phyloP scores from a whole-genome alignment of 345 rosid species.

The Sonneratia caseolaris region DNA sequence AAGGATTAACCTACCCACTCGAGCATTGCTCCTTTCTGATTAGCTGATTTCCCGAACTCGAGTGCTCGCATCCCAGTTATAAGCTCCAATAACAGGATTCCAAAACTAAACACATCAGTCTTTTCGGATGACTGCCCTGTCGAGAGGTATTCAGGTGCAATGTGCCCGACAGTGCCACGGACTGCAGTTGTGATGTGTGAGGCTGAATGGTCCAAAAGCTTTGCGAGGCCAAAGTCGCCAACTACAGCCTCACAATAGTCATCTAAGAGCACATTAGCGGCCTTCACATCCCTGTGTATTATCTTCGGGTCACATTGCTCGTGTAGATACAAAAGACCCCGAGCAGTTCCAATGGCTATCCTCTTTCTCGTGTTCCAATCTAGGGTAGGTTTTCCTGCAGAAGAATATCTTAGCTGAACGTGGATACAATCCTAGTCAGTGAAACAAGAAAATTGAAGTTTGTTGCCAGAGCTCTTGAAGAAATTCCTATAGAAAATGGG shows the following conservation, averaged over 20 bases:
- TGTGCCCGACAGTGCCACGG: constrained; percentile 91
- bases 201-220: constrained; percentile 81
- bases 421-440: neutral
- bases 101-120: constrained; percentile 92
- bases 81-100: constrained; percentile 82
- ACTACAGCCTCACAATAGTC: constrained; percentile 79
- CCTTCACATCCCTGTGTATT: constrained; percentile 89
- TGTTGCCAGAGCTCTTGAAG: neutral
- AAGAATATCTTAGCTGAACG: neutral
- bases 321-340: constrained; percentile 83
- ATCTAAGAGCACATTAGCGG: constrained; percentile 81
- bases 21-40: constrained; percentile 89
- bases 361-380: constrained; percentile 87
- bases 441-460: neutral
- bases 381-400: constrained; percentile 60
- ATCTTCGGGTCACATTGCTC: constrained; percentile 96
- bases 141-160: constrained; percentile 90
- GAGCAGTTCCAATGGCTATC: constrained; percentile 84
- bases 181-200: constrained; percentile 95
- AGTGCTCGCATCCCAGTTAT: constrained; percentile 93
- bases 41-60: constrained; percentile 70
- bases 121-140: constrained; percentile 97
- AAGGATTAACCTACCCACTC: constrained; percentile 56
- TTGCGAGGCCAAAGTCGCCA: constrained; percentile 95
- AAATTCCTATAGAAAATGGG: neutral